A percentile compares a stretch with the other conserved stretches of the same genome.
Conservation (phyloP, 495 filamentous ascomycete species). For the Neohortaea acidophila region DNA sequence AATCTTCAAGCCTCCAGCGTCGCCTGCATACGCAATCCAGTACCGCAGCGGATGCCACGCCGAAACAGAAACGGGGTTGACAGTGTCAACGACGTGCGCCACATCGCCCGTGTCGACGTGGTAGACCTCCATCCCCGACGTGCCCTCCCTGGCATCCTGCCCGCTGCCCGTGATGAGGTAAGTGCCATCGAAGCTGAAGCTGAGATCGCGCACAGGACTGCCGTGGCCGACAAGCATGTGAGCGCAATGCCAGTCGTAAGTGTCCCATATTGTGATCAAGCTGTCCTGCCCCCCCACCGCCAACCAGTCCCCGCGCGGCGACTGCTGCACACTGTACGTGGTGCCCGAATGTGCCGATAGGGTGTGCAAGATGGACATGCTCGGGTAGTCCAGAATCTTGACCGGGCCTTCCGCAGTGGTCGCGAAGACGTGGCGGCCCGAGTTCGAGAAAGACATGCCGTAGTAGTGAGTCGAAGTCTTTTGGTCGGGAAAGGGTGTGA, state of each 20-base stretch:
- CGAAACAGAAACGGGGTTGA: conserved; percentile 40
- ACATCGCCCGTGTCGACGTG: conserved; percentile 81
- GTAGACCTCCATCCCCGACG: conserved; percentile 34
- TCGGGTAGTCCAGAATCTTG: conserved; percentile 62
- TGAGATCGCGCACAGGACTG: conserved; percentile 70
- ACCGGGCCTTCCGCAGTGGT: conserved; percentile 73
- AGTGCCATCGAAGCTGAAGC: conserved; percentile 82
- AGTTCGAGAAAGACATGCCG: conserved; percentile 54
- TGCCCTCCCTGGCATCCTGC: conserved; percentile 8
- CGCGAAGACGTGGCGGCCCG: conserved; percentile 55
- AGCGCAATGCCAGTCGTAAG: conserved; percentile 76
- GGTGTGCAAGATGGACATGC: conserved; percentile 36
- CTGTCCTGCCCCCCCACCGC: conserved; percentile 84
- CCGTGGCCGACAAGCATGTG: conserved; percentile 49
- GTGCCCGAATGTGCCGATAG: conserved; percentile 74
- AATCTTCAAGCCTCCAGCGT: conserved; percentile 67
- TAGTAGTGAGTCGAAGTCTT: conserved; percentile 2
- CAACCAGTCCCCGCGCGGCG: conserved; percentile 63
- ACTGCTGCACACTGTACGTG: conserved; percentile 54
- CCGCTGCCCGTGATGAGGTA: conserved; percentile 65
- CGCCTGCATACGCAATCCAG: conserved; percentile 77
- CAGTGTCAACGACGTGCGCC: conserved; percentile 61
- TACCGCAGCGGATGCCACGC: conserved; percentile 87
- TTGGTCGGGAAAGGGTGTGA: neutral
- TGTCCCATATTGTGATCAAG: conserved; percentile 82